phyloP scores from a whole-genome alignment of 73 alveolate genomes.

The Paramecium tetraurelia region DNA sequence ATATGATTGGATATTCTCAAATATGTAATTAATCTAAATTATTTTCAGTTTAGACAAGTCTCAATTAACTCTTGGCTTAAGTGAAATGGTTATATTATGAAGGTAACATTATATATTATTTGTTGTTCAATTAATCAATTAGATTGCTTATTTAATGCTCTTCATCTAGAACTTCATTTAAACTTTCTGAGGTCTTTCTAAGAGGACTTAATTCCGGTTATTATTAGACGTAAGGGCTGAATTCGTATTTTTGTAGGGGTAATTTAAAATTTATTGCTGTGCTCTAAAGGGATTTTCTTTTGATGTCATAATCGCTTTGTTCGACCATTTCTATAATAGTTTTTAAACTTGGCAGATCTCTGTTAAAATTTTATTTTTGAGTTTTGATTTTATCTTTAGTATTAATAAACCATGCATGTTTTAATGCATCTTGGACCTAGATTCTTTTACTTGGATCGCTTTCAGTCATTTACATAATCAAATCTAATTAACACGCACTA shows the following conservation, averaged over 20 bases:
- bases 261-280: not conserved
- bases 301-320: not conserved
- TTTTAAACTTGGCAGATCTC: not conserved
- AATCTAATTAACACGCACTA: slow-evolving; percentile 12
- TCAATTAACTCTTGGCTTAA: not conserved
- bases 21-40: not conserved
- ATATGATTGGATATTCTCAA: not conserved
- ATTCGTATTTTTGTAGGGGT: not conserved
- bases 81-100: not conserved
- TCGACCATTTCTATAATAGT: not conserved
- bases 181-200: not conserved
- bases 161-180: not conserved
- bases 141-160: not conserved
- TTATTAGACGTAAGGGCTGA: not conserved
- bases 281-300: not conserved
- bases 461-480: not conserved
- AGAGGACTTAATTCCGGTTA: not conserved
- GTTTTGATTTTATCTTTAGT: not conserved
- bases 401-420: slow-evolving; percentile 23
- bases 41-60: not conserved
- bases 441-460: not conserved
- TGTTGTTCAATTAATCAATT: not conserved
- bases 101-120: not conserved
- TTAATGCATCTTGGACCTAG: not conserved
- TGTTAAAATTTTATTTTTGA: not conserved